Evolutionary conservation across 163 green algal species (phyloP), one percentile per base, ranked within the genome.

Genomic region (Prototheca stagnorum): DNA sequence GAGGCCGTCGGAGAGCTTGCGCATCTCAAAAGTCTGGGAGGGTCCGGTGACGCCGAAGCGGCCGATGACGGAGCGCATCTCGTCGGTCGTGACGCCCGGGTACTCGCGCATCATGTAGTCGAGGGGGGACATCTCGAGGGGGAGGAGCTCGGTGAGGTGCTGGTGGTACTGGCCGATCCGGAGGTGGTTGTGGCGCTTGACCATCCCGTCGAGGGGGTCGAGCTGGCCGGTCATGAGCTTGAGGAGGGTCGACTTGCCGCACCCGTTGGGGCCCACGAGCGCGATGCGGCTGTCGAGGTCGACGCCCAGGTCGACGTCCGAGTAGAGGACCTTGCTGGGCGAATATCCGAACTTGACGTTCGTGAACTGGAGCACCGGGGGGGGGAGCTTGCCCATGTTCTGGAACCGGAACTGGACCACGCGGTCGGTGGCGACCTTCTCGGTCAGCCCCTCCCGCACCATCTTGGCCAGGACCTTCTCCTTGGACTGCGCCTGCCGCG

Each of bases 401-500:
- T 76, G 61, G 54, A 92, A 92, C 37, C 61, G 51, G 27, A 92
- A 67, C 52, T 71, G 68, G 3, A 92, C 71, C 28, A 75, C 56
- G 5, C 53, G 54, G 47, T 88, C 78, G 2, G 6, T 48, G 48
- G 72, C 59, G 34, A 88, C 77, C 33, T 68, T 80, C 49, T 92
- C 81, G 34, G 88, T 97, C 21, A 95, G 68, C 1, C 78, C 84
- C 2, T 73, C 78, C 0, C 72, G 64, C 35, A 95, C 79, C 85
- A 97, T 95, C 72, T 97, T 97, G n/a, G 76, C 85, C 41, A 97
- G 59, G 25, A 80, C 92, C 67, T 97, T 97, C 70, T 96, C 79
- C 64, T 95, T 96, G 40, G 47, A 77, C 52, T 82, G 79, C 22
- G 82, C 83, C 60, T 93, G 83, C 4, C 82, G 69, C 5, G 85